A percentile compares a stretch with the other conserved stretches of the same genome.
Conservation (phyloP, 75 land plant genomes). For the Adiantum capillusveneris region DNA sequence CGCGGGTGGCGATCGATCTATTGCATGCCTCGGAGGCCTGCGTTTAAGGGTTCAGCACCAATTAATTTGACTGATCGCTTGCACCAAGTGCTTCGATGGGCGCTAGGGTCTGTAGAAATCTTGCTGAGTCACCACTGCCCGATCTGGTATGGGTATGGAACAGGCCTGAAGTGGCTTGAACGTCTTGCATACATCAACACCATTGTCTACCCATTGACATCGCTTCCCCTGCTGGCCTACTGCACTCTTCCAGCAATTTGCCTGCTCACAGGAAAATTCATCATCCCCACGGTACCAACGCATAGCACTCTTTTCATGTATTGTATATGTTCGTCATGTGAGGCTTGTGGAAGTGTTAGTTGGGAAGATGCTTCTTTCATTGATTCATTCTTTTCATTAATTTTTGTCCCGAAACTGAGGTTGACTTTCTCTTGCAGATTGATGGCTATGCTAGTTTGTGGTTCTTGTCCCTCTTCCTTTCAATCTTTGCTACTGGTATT, state of each 20-base stretch:
- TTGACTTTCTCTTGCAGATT: constrained; percentile 16
- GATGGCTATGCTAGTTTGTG: constrained; percentile 49
- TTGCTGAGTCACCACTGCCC: constrained; percentile 78
- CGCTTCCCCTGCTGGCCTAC: constrained; percentile 56
- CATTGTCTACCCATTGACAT: constrained; percentile 68
- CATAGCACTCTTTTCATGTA: constrained; percentile 4
- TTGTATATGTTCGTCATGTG: neutral
- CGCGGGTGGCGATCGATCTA: constrained; percentile 86
- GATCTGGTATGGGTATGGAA: constrained; percentile 80
- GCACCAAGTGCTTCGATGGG: constrained; percentile 89
- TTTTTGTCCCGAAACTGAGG: no score
- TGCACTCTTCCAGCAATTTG: constrained; percentile 73
- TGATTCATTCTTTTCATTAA: no score
- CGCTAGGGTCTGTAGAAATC: constrained; percentile 81
- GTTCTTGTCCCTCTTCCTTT: constrained; percentile 48
- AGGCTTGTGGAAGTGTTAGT: neutral
- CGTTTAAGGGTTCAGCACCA: constrained; percentile 83
- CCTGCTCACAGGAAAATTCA: constrained; percentile 65
- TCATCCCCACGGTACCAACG: constrained; percentile 60
- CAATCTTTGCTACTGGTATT: constrained; percentile 66
- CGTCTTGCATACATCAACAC: constrained; percentile 76
- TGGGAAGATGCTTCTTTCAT: neutral
- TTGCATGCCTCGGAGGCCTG: constrained; percentile 75
- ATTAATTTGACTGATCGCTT: constrained; percentile 84
- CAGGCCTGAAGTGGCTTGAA: constrained; percentile 64